A percentile compares a stretch with the other conserved stretches of the same genome.
Evolutionary conservation across 371 early-diverging fungal genomes (phyloP).

Genomic region (Mucor piriformis): DNA sequence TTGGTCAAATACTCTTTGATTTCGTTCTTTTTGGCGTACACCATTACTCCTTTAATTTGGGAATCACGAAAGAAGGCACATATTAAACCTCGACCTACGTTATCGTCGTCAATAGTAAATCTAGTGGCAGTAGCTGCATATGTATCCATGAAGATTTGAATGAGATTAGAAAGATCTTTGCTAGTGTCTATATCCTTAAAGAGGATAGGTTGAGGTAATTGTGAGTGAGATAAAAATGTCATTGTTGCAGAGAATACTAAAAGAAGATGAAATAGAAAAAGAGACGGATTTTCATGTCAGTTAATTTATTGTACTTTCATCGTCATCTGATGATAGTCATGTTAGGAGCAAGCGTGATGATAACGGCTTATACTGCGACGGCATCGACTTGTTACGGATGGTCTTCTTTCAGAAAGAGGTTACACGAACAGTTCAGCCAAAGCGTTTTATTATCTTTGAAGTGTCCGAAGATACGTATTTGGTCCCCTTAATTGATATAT

Average conservation of each 20-base stretch:
- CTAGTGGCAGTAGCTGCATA: background rate
- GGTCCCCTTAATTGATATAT: too few relatives aligned
- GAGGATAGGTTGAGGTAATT: conserved; percentile 1
- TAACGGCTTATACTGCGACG: too few relatives aligned
- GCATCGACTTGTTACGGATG: too few relatives aligned
- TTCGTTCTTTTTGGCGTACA: conserved; percentile 1
- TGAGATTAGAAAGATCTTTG: background rate
- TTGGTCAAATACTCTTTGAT: background rate
- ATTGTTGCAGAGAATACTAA: background rate
- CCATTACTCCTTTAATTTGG: conserved; percentile 2
- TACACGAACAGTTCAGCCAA: too few relatives aligned
- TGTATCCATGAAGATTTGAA: conserved; percentile 1
- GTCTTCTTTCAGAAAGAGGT: too few relatives aligned
- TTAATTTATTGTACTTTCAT: too few relatives aligned
- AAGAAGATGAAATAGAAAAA: background rate
- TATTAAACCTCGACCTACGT: conserved; percentile 2
- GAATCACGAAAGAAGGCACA: background rate
- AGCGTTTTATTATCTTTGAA: too few relatives aligned
- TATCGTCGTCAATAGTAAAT: conserved; percentile 8
- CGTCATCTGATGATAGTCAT: too few relatives aligned
- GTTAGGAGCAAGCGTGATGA: too few relatives aligned
- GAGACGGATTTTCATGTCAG: background rate
- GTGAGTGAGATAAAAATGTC: background rate
- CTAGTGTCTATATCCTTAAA: background rate
- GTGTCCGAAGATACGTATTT: too few relatives aligned